These are phyloP conservation scores for Albatrellus ellisii DNA, from an alignment of 768 basidiomycete genomes.

Conservation along the genomic window DNA sequence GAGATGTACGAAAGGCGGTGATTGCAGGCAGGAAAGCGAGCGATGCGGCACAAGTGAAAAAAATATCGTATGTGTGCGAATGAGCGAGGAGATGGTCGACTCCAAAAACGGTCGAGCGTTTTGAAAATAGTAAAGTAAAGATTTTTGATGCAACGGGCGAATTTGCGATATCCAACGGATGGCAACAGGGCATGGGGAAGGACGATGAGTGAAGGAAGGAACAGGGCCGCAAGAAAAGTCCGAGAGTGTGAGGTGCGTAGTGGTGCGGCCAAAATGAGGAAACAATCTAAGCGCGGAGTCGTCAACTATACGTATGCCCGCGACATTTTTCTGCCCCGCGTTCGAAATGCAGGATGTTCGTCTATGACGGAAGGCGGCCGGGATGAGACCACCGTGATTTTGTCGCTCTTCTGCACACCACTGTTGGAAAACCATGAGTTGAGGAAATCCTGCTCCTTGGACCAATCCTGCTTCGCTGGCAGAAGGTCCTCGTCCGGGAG, in stretches of 20 bases:
- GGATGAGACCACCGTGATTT: background rate
- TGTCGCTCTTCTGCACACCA: background rate
- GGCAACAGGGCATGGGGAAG: background rate
- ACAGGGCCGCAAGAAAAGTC: background rate
- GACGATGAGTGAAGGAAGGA: background rate
- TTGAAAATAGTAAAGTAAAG: background rate
- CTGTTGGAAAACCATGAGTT: constrained; percentile 6
- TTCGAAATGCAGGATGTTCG: constrained; percentile 25
- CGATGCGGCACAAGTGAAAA: background rate
- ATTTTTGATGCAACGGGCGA: background rate
- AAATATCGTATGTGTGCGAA: background rate
- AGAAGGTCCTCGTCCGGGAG: constrained; percentile 12
- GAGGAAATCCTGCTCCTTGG: background rate
- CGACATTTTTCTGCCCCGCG: constrained; percentile 31
- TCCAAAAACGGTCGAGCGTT: background rate
- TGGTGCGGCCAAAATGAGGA: too few relatives aligned
- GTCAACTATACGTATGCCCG: constrained; percentile 15
- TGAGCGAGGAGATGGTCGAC: background rate
- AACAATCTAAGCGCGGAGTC: constrained; percentile 4
- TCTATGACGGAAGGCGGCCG: constrained; percentile 4
- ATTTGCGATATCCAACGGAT: background rate
- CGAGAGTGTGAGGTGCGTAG: constrained; percentile 5
- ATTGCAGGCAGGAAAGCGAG: background rate
- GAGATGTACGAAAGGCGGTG: background rate
- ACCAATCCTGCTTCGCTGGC: constrained; percentile 9